A percentile compares a stretch with the other conserved stretches of the same genome.
These are phyloP conservation scores for Huntiella decipiens DNA, from an alignment of 2,329 filamentous ascomycete genomes.

Conservation along the genomic window DNA sequence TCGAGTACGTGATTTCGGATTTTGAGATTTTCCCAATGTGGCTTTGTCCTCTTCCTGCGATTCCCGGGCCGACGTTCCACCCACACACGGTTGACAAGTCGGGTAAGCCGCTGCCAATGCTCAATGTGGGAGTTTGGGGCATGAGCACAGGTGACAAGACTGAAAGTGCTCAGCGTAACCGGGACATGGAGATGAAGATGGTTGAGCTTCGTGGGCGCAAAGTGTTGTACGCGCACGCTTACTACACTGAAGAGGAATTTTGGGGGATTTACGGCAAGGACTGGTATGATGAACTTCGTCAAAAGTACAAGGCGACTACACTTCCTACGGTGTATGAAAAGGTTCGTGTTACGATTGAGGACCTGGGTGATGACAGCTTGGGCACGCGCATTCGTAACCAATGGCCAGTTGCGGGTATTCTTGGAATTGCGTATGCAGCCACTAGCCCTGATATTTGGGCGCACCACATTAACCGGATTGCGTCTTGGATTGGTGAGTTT, in stretches of 20 bases:
- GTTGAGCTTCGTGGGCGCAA: constrained; percentile 44
- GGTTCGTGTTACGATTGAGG: constrained; percentile 27
- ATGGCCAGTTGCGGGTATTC: constrained; percentile 8
- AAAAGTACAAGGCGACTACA: constrained; percentile 37
- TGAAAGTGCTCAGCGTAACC: constrained; percentile 23
- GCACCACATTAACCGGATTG: constrained; percentile 7
- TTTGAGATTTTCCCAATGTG: constrained; percentile 34
- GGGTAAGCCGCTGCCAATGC: constrained; percentile 16
- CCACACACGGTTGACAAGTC: constrained; percentile 17
- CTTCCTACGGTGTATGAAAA: constrained; percentile 51
- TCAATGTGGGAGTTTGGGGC: constrained; percentile 49
- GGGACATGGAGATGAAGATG: constrained; percentile 39
- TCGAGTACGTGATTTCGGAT: constrained; percentile 26
- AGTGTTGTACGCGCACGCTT: constrained; percentile 51
- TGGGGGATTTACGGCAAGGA: constrained; percentile 42
- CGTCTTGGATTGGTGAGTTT: constrained; percentile 8
- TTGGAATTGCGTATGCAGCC: constrained; percentile 6
- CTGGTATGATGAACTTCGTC: constrained; percentile 39
- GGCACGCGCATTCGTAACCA: constrained; percentile 7
- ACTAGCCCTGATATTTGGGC: constrained; percentile 7
- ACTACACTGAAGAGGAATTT: constrained; percentile 49
- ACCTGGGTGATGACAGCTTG: constrained; percentile 3
- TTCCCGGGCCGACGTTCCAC: constrained; percentile 14
- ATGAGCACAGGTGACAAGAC: constrained; percentile 23
- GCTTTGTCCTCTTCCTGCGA: constrained; percentile 34